These are phyloP conservation scores for Diplodia corticola DNA, from an alignment of 2,329 filamentous ascomycete species.

Conservation along the genomic window DNA sequence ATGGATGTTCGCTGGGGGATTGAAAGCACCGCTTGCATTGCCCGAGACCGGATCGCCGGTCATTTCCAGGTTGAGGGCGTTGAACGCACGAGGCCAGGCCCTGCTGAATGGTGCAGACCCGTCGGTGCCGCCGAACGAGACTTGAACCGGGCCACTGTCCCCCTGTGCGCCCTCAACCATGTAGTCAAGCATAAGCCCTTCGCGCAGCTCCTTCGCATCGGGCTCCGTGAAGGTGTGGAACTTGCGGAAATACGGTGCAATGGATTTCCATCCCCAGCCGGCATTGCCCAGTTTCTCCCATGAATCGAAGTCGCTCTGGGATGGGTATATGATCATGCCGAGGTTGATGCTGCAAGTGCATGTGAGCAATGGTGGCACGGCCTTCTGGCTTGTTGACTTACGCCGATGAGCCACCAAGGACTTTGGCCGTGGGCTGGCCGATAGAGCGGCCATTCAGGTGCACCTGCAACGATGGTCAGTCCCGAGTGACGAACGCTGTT, in stretches of 20 bases:
- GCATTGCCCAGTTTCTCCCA: constrained; percentile 31
- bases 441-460: constrained; percentile 19
- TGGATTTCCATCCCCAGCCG: constrained; percentile 29
- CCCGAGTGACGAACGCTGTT: not conserved
- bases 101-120: constrained; percentile 8
- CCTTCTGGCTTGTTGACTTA: not conserved
- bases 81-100: constrained; percentile 27
- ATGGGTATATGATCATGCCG: constrained; percentile 3
- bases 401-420: constrained; percentile 31
- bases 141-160: constrained; percentile 26
- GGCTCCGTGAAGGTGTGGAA: not conserved
- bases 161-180: constrained; percentile 22
- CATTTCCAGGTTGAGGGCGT: constrained; percentile 24
- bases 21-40: constrained; percentile 21
- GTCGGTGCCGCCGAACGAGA: constrained; percentile 22
- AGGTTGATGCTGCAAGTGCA: constrained; percentile 32
- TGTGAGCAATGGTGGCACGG: not conserved
- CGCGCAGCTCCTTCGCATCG: constrained; percentile 27
- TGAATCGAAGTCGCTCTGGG: constrained; percentile 11
- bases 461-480: not conserved
- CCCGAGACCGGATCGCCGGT: constrained; percentile 25
- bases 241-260: constrained; percentile 10
- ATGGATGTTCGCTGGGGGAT: constrained; percentile 21
- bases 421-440: constrained; percentile 9
- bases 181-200: constrained; percentile 26